phyloP scores from a whole-genome alignment of 108 stramenopile species.

The Seminavis robusta region DNA sequence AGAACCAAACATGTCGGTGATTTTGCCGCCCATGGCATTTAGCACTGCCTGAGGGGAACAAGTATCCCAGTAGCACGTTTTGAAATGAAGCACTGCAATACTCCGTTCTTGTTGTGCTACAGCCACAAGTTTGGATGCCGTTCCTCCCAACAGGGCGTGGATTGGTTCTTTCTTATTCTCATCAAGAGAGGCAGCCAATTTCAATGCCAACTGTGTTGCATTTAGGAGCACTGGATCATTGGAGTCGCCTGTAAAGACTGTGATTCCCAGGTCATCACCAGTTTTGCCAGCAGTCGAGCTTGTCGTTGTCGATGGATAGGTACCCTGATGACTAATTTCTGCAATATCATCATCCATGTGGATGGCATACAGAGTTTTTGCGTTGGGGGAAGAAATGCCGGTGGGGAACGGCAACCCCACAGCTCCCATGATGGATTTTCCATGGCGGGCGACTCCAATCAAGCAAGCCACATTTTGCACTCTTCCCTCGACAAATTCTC shows the following conservation, averaged over 20 bases:
- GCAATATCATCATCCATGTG: slow-evolving; percentile 35
- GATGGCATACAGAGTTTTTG: slow-evolving; percentile 43
- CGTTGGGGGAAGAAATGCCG: slow-evolving; percentile 20
- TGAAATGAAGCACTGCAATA: slow-evolving; percentile 49
- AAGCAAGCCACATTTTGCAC: slow-evolving; percentile 70
- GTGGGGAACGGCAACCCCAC: slow-evolving; percentile 69
- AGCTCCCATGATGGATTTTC: slow-evolving; percentile 59
- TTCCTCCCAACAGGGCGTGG: slow-evolving; percentile 42
- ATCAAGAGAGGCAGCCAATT: slow-evolving; percentile 4
- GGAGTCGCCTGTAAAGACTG: slow-evolving; percentile 54
- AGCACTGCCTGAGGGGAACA: slow-evolving; percentile 62
- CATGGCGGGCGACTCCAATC: slow-evolving; percentile 63
- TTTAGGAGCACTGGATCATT: slow-evolving; percentile 21
- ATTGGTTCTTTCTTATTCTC: neutral
- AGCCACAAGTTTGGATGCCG: slow-evolving; percentile 47
- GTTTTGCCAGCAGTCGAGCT: too few relatives aligned
- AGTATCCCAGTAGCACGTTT: slow-evolving; percentile 62
- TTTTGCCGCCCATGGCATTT: slow-evolving; percentile 40
- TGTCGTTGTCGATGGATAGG: slow-evolving; percentile 3
- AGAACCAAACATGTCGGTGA: slow-evolving; percentile 68
- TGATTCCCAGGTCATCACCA: too few relatives aligned
- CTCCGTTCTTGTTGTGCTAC: slow-evolving; percentile 31
- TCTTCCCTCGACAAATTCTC: slow-evolving; percentile 82
- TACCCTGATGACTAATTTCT: slow-evolving; percentile 17
- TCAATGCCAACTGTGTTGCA: slow-evolving; percentile 10